Evolutionary conservation across 2,329 filamentous ascomycete genomes (phyloP).

Genomic region (Aureobasidium pullulans): DNA sequence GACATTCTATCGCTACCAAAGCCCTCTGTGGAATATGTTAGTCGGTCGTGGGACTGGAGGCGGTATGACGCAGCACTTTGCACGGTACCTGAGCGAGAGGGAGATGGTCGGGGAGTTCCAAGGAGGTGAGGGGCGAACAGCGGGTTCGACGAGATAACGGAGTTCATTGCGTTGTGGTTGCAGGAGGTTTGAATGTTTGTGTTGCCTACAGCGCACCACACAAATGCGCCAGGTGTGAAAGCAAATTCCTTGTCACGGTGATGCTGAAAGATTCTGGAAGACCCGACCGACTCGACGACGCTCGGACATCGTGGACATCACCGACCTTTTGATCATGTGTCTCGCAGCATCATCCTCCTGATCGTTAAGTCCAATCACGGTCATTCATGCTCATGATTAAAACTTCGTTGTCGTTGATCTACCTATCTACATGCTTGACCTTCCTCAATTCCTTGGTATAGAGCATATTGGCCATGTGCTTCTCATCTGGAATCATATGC

Average conservation of each 20-base stretch:
- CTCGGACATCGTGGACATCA: neutral
- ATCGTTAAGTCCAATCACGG: neutral
- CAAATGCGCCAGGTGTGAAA: slow-evolving; percentile 6
- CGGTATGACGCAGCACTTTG: slow-evolving; percentile 1
- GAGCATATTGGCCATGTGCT: neutral
- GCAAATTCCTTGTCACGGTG: neutral
- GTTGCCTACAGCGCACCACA: slow-evolving; percentile 8
- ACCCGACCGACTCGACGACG: neutral
- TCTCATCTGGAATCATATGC: neutral
- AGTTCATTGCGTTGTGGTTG: slow-evolving; percentile 47
- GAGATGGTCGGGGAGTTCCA: slow-evolving; percentile 52
- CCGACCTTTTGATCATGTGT: neutral
- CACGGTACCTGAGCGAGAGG: slow-evolving; percentile 51
- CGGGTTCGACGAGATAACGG: slow-evolving; percentile 50
- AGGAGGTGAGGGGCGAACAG: slow-evolving; percentile 56
- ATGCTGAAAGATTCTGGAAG: slow-evolving; percentile 7
- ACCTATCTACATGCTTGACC: neutral
- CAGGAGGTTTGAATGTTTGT: neutral
- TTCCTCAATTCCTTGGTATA: neutral
- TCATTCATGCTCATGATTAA: neutral
- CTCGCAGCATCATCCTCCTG: neutral
- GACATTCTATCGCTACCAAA: slow-evolving; percentile 37
- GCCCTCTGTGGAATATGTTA: slow-evolving; percentile 25
- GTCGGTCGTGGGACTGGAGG: slow-evolving; percentile 17
- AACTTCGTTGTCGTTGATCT: neutral